phyloP scores from a whole-genome alignment of 805 yeast species.

The Myxozyma sirexii region DNA sequence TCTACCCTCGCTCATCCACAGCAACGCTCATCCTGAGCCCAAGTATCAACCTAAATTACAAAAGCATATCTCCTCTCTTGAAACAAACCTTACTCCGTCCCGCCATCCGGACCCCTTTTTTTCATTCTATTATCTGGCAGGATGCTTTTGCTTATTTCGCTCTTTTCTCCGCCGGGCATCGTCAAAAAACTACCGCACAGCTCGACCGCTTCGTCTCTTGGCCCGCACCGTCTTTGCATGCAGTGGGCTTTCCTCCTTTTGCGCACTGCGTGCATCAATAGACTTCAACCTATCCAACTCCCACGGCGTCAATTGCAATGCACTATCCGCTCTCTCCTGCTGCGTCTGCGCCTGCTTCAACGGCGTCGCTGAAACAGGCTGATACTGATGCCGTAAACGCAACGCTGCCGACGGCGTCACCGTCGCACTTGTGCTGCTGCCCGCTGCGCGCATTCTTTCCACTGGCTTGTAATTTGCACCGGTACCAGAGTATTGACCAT shows the following conservation, averaged over 20 bases:
- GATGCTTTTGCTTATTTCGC: not conserved
- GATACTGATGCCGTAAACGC: not conserved
- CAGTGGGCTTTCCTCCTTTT: conserved; percentile 13
- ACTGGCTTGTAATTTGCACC: no score
- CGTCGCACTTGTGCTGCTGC: not conserved
- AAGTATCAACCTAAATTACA: no score
- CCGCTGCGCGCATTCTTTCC: no score
- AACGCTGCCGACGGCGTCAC: not conserved
- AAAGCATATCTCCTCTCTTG: not conserved
- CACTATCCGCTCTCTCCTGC: not conserved
- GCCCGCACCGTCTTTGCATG: conserved; percentile 14
- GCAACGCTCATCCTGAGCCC: no score
- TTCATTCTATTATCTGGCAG: no score
- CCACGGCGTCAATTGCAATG: conserved; percentile 29
- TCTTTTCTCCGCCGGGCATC: no score
- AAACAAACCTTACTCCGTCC: no score
- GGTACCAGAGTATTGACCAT: no score
- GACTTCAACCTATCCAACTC: conserved; percentile 23
- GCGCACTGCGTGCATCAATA: conserved; percentile 2
- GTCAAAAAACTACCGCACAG: not conserved
- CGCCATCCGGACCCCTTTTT: not conserved
- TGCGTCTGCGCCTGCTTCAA: not conserved
- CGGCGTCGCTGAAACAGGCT: not conserved
- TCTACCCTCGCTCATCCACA: not conserved
- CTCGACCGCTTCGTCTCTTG: not conserved